phyloP scores from a whole-genome alignment of 2,329 filamentous ascomycete genomes.

The Apiospora phragmitis region DNA sequence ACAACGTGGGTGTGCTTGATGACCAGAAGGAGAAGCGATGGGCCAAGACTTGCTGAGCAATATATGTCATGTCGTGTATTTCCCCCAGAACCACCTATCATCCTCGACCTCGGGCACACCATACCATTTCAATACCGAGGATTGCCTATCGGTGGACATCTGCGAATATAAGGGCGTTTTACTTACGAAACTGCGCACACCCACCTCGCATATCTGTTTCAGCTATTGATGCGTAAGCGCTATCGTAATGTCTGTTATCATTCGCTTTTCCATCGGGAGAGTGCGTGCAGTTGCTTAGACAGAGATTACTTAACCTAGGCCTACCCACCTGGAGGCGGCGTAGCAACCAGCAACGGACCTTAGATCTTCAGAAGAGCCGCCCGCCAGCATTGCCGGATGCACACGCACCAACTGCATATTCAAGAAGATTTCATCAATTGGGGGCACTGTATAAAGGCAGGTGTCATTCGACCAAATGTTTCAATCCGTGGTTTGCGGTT shows the following conservation, averaged over 20 bases:
- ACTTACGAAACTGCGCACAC: background rate
- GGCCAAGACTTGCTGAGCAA: background rate
- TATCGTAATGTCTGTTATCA: background rate
- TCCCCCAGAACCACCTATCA: background rate
- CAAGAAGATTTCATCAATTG: background rate
- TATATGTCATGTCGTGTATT: background rate
- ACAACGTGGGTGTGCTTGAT: background rate
- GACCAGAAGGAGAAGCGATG: background rate
- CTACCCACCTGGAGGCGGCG: background rate
- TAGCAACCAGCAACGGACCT: background rate
- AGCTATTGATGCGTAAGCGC: background rate
- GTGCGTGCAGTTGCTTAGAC: background rate
- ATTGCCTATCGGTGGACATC: conserved; percentile 4
- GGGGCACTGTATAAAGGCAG: background rate
- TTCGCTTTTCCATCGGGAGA: background rate
- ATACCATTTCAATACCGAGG: background rate
- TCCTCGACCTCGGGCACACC: background rate
- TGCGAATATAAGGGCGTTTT: background rate
- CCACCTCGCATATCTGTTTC: background rate
- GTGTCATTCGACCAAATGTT: background rate
- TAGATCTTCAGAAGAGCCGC: background rate
- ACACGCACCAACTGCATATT: background rate
- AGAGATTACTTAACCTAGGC: no score
- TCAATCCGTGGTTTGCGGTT: background rate
- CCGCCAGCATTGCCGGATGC: background rate